Conservation (phyloP, 1,284 basidiomycete genomes). For the Cryptococcus wingfieldii region DNA sequence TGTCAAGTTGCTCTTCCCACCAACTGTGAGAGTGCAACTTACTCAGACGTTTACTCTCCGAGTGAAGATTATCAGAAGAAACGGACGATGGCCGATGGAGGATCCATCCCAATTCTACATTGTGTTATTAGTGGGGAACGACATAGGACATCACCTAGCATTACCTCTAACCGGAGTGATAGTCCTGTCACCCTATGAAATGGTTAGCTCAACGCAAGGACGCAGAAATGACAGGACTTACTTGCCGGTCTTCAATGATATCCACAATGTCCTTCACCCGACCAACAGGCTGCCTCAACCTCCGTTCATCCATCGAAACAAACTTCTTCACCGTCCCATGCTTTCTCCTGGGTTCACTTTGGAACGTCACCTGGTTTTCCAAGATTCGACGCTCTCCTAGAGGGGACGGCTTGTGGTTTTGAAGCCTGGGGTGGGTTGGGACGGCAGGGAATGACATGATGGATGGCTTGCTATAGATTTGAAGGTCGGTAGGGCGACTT, state of each 20-base stretch:
- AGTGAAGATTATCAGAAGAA: slow-evolving; percentile 4
- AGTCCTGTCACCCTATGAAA: neutral
- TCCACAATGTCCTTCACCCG: slow-evolving; percentile 12
- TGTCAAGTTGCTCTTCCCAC: too few relatives aligned
- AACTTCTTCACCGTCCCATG: neutral
- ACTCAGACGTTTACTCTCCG: slow-evolving; percentile 9
- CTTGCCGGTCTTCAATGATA: slow-evolving; percentile 2
- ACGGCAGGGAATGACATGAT: neutral
- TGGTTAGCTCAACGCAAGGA: neutral
- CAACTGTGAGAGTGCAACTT: neutral
- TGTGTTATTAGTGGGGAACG: neutral
- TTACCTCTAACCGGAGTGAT: slow-evolving; percentile 12
- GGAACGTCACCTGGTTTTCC: neutral
- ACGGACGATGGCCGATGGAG: slow-evolving; percentile 6
- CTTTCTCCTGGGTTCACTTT: neutral
- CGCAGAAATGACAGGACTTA: neutral
- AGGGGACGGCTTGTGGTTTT: neutral
- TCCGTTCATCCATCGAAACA: neutral
- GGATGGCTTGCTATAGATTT: neutral
- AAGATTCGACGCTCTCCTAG: too few relatives aligned
- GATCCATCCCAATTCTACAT: slow-evolving; percentile 11
- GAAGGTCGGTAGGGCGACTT: neutral
- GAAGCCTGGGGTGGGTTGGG: neutral
- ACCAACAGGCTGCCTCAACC: slow-evolving; percentile 4
- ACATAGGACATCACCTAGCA: neutral